Percentiles rank a stretch among this genome's conserved stretches.
Conservation (phyloP, 768 basidiomycete genomes). For the Auricularia sp. region DNA sequence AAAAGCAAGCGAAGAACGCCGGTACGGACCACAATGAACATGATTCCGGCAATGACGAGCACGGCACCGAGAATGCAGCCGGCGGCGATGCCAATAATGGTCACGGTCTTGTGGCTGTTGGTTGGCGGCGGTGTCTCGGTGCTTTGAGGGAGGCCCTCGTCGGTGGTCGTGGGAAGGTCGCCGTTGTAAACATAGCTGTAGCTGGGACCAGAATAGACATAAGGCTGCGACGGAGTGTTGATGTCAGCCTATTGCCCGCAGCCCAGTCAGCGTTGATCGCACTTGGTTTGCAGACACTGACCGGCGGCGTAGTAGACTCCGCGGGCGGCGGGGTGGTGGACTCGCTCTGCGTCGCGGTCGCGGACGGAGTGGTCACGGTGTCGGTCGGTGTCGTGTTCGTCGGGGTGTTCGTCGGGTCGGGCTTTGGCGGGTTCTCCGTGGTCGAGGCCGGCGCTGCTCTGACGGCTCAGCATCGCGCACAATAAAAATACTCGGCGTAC, state of each 20-base stretch:
- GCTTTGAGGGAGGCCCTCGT: background rate
- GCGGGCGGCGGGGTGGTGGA: background rate
- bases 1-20: background rate
- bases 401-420: background rate
- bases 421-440: background rate
- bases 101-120: background rate
- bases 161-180: background rate
- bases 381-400: background rate
- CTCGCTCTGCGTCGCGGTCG: background rate
- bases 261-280: background rate
- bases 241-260: background rate
- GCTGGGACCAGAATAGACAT: background rate
- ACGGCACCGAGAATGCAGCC: constrained; percentile 26
- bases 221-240: background rate
- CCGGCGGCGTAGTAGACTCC: background rate
- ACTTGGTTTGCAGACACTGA: background rate
- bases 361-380: background rate
- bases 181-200: background rate
- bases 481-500: background rate
- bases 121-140: background rate
- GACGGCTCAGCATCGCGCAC: background rate
- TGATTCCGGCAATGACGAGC: constrained; percentile 21
- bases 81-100: constrained; percentile 22
- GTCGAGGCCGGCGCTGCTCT: background rate
- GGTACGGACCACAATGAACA: constrained; percentile 25